A percentile compares a stretch with the other conserved stretches of the same genome.
Conservation (phyloP, 331 rosid genomes). For the Quercus phellos region DNA sequence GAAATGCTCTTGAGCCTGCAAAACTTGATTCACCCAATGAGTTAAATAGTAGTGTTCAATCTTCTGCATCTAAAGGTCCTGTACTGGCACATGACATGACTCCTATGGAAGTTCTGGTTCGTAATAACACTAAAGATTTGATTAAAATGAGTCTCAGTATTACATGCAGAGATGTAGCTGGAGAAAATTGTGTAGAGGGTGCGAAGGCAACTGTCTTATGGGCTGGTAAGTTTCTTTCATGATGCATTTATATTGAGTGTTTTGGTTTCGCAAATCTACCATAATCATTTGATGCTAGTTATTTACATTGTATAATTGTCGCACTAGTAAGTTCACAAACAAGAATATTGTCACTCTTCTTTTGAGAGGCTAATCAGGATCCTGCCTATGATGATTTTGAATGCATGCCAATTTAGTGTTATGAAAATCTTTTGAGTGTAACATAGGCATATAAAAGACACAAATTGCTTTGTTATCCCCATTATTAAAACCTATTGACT, state of each 20-base stretch:
- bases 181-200: conserved; percentile 82
- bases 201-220: conserved; percentile 84
- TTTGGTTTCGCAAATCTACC: not conserved
- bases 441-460: not conserved
- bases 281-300: not conserved
- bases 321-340: not conserved
- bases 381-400: not conserved
- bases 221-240: conserved; percentile 54
- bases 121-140: conserved; percentile 87
- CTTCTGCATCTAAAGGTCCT: conserved; percentile 51
- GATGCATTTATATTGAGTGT: not conserved
- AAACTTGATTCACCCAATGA: conserved; percentile 20
- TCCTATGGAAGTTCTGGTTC: conserved; percentile 83
- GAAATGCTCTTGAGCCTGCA: conserved; percentile 32
- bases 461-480: not conserved
- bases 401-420: not conserved
- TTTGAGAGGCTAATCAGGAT: not conserved
- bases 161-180: conserved; percentile 92
- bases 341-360: not conserved
- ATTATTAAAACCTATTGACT: not conserved
- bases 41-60: conserved; percentile 15
- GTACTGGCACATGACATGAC: conserved; percentile 81
- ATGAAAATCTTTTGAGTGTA: not conserved
- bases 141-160: conserved; percentile 79
- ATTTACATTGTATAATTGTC: no score